These are phyloP conservation scores for Sclerotiophoma versabilis DNA, from an alignment of 2,329 filamentous ascomycete species.

Conservation along the genomic window DNA sequence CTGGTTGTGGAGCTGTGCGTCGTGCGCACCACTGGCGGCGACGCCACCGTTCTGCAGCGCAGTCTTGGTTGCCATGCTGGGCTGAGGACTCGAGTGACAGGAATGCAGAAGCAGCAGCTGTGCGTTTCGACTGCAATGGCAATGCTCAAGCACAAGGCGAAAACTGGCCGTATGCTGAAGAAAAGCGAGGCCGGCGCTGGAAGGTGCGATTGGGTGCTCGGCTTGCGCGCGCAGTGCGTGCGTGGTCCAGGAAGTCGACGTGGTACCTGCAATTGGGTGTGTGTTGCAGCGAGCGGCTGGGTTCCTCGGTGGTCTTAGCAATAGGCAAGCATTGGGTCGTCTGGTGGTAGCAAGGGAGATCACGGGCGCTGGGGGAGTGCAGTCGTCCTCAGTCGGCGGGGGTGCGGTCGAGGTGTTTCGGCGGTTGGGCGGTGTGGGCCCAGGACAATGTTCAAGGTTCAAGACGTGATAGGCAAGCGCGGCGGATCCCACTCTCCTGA, in stretches of 20 bases:
- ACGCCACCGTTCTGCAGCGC: constrained; percentile 22
- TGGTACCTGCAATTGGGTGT: background rate
- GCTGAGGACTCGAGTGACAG: background rate
- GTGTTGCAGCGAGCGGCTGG: constrained; percentile 22
- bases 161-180: background rate
- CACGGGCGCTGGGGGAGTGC: constrained; percentile 14
- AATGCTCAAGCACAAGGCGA: background rate
- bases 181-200: background rate
- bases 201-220: constrained; percentile 5
- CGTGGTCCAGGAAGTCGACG: constrained; percentile 6
- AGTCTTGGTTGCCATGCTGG: constrained; percentile 27
- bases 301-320: constrained; percentile 26
- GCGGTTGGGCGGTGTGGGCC: constrained; percentile 40
- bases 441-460: constrained; percentile 35
- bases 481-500: constrained; percentile 23
- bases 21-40: constrained; percentile 14
- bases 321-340: constrained; percentile 31
- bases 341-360: constrained; percentile 22
- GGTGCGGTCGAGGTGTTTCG: constrained; percentile 33
- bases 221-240: constrained; percentile 5
- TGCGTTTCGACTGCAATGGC: background rate
- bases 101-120: background rate
- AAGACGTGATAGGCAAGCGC: constrained; percentile 37
- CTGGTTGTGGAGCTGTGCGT: constrained; percentile 18
- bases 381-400: constrained; percentile 23